phyloP scores from a whole-genome alignment of 176 grass and related monocot genomes.

The Thalia dealbata region DNA sequence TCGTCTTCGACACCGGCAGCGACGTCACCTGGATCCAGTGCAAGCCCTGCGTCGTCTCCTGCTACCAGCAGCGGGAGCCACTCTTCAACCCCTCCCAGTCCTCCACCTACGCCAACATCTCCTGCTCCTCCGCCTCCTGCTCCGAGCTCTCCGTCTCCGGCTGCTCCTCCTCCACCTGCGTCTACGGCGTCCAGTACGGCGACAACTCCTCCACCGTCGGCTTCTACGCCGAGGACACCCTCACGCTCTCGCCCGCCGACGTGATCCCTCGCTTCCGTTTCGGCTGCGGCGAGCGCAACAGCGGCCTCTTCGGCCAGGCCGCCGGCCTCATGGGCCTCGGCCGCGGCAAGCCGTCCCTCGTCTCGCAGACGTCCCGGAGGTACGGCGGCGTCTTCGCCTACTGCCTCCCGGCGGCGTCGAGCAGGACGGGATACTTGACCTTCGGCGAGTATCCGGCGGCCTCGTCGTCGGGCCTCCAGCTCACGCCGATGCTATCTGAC shows the following conservation, averaged over 20 bases:
- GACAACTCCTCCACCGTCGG: neutral
- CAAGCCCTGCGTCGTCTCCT: constrained; percentile 14
- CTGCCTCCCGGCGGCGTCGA: neutral
- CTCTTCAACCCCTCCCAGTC: constrained; percentile 31
- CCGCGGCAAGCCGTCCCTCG: neutral
- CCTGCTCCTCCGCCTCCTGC: constrained; percentile 24
- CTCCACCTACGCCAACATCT: constrained; percentile 19
- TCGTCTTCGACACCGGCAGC: constrained; percentile 34
- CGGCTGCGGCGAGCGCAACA: constrained; percentile 4
- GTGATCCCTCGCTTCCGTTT: neutral
- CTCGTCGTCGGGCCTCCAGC: neutral
- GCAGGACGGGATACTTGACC: neutral
- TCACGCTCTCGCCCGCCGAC: neutral
- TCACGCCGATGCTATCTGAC: neutral
- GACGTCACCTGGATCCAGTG: constrained; percentile 27
- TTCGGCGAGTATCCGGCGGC: neutral
- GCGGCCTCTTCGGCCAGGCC: neutral
- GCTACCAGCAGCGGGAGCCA: constrained; percentile 20
- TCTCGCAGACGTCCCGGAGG: neutral
- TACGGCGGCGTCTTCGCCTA: constrained; percentile 12
- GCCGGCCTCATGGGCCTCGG: constrained; percentile 5
- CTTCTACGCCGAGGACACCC: constrained; percentile 3
- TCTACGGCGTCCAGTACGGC: neutral
- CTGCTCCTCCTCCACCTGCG: neutral
- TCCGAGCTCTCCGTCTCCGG: neutral